phyloP scores from a whole-genome alignment of 2,329 filamentous ascomycete genomes.

The Plenodomus lindquistii region DNA sequence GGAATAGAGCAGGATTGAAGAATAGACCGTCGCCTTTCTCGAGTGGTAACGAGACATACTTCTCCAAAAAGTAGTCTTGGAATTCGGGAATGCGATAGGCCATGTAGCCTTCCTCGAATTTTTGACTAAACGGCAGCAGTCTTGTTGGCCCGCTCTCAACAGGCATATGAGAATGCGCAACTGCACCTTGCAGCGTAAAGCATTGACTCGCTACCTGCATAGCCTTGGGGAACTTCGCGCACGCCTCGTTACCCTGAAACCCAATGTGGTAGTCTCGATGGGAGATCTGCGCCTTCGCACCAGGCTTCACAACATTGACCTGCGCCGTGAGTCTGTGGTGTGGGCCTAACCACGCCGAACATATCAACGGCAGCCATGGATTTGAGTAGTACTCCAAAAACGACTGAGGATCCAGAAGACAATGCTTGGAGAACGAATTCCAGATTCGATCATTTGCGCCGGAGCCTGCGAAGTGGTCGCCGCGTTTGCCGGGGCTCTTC shows the following conservation, averaged over 20 bases:
- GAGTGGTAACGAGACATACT: conserved; percentile 59
- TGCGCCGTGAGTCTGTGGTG: conserved; percentile 64
- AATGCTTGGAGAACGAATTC: conserved; percentile 69
- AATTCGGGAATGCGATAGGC: conserved; percentile 60
- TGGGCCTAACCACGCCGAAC: conserved; percentile 62
- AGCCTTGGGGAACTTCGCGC: conserved; percentile 54
- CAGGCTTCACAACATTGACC: conserved; percentile 65
- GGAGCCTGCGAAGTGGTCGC: conserved; percentile 64
- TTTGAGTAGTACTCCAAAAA: conserved; percentile 65
- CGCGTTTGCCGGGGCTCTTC: conserved; percentile 50
- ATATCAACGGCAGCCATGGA: conserved; percentile 59
- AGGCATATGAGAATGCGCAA: conserved; percentile 66
- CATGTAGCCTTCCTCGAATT: conserved; percentile 61
- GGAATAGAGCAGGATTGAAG: conserved; percentile 66
- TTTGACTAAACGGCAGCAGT: conserved; percentile 64
- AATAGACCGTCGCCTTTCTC: conserved; percentile 63
- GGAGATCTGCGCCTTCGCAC: conserved; percentile 59
- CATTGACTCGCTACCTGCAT: conserved; percentile 61
- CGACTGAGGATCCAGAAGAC: conserved; percentile 53
- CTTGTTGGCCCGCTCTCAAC: conserved; percentile 62
- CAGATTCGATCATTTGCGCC: conserved; percentile 65
- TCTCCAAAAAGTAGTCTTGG: conserved; percentile 56
- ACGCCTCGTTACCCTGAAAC: conserved; percentile 57
- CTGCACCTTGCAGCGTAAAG: conserved; percentile 65
- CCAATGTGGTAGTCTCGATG: conserved; percentile 69